Conservation (phyloP, 768 basidiomycete genomes). For the Pisolithus tinctorius region DNA sequence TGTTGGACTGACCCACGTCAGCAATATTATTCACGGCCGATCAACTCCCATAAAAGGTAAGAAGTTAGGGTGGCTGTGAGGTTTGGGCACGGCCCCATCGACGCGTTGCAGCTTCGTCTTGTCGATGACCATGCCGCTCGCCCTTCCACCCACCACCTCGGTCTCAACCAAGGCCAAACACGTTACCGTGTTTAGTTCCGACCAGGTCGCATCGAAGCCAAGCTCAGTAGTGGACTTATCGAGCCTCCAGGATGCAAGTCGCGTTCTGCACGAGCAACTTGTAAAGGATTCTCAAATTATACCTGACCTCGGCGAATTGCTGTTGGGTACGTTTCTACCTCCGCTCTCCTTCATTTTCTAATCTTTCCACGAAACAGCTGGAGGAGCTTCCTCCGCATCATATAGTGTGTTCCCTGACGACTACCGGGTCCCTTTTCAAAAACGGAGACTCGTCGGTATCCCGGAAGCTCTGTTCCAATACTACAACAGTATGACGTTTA, state of each 20-base stretch:
- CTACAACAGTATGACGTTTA: slow-evolving; percentile 55
- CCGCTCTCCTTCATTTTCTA: not conserved
- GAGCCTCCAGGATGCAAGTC: slow-evolving; percentile 59
- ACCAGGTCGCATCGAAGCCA: slow-evolving; percentile 9
- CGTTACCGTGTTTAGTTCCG: slow-evolving; percentile 2
- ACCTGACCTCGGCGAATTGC: slow-evolving; percentile 67
- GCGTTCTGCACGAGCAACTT: slow-evolving; percentile 61
- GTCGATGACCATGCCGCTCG: slow-evolving; percentile 2
- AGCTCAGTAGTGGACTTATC: slow-evolving; percentile 45
- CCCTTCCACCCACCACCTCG: slow-evolving; percentile 5
- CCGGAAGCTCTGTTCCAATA: slow-evolving; percentile 75
- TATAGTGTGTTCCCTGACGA: slow-evolving; percentile 78
- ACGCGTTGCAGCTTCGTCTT: not conserved
- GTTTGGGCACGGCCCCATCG: too few species aligned
- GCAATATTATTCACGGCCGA: too few species aligned
- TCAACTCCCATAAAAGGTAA: too few species aligned
- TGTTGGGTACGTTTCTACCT: slow-evolving; percentile 43
- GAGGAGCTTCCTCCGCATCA: slow-evolving; percentile 62
- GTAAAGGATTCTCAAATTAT: slow-evolving; percentile 67
- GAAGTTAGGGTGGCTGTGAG: too few species aligned
- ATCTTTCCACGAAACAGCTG: slow-evolving; percentile 33
- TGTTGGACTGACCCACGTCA: too few species aligned
- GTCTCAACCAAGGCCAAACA: not conserved
- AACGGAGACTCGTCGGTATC: slow-evolving; percentile 66
- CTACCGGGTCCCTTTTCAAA: slow-evolving; percentile 73